A percentile compares a stretch with the other conserved stretches of the same genome.
Evolutionary conservation across 2,329 filamentous ascomycete genomes (phyloP).

Genomic region (Basipetospora chlamydospora): DNA sequence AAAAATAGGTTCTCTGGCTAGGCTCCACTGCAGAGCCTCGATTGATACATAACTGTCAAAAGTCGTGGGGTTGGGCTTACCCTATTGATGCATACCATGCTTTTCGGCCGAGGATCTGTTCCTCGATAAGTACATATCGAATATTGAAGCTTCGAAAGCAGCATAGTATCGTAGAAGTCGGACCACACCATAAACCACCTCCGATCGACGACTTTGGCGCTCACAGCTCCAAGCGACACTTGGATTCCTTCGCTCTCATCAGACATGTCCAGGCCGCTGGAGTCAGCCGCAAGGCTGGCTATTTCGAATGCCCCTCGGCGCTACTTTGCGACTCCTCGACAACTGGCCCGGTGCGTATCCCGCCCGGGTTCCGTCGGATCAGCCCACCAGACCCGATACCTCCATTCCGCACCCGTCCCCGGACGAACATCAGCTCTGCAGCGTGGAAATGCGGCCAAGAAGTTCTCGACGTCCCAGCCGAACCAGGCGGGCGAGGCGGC

Average conservation of each 20-base stretch:
- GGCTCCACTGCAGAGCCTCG: neutral
- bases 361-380: neutral
- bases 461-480: slow-evolving; percentile 5
- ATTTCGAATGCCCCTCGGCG: slow-evolving; percentile 7
- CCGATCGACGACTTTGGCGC: neutral
- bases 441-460: neutral
- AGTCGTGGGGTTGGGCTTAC: neutral
- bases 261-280: slow-evolving; percentile 8
- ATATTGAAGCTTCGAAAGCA: neutral
- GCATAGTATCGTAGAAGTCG: too few relatives aligned
- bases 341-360: neutral
- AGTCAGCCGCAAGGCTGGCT: slow-evolving; percentile 9
- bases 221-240: too few relatives aligned
- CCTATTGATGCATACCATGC: neutral
- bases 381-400: slow-evolving; percentile 1
- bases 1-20: neutral
- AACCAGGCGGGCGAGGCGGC: slow-evolving; percentile 3
- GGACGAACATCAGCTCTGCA: neutral
- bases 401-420: neutral
- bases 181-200: too few relatives aligned
- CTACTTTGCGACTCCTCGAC: slow-evolving; percentile 2
- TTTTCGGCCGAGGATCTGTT: neutral
- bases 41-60: neutral
- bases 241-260: neutral
- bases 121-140: neutral